Conservation (phyloP, 805 yeast genomes). For the Candida quercuum region DNA sequence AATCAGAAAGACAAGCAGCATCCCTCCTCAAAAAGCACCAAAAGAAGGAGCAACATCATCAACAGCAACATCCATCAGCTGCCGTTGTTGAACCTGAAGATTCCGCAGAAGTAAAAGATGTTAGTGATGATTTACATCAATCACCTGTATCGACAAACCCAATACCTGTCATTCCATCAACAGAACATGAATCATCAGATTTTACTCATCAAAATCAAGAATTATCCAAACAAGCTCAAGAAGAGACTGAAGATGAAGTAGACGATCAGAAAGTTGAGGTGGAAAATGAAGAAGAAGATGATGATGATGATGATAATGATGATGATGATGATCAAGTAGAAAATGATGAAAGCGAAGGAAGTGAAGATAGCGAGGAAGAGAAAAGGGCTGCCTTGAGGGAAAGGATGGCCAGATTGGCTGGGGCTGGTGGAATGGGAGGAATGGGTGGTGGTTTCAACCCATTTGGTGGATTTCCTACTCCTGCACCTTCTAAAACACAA, state of each 20-base stretch:
- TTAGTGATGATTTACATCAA: neutral
- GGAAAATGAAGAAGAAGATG: constrained; percentile 27
- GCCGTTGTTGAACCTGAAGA: constrained; percentile 1
- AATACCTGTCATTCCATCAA: too few species aligned
- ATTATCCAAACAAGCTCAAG: constrained; percentile 11
- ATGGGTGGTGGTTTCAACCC: constrained; percentile 30
- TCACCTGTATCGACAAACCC: too few species aligned
- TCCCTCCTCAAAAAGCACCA: constrained; percentile 50
- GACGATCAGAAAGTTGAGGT: too few species aligned
- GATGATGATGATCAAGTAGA: constrained; percentile 41
- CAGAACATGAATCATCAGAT: too few species aligned
- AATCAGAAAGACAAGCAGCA: constrained; percentile 65
- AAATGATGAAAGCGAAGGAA: constrained; percentile 46
- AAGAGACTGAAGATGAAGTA: constrained; percentile 18
- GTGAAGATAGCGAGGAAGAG: constrained; percentile 70
- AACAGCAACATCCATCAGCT: constrained; percentile 19
- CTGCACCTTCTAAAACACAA: constrained; percentile 25
- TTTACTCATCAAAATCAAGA: too few species aligned
- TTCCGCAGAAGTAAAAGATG: too few species aligned
- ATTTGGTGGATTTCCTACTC: constrained; percentile 32
- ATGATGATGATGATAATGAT: constrained; percentile 24
- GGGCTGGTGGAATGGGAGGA: constrained; percentile 56
- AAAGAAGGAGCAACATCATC: constrained; percentile 37
- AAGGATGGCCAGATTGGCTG: constrained; percentile 94
- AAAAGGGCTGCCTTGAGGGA: constrained; percentile 75